Percentiles rank a stretch among this genome's conserved stretches.
Evolutionary conservation across 1,284 basidiomycete genomes (phyloP).

Genomic region (Tilletia walkeri): DNA sequence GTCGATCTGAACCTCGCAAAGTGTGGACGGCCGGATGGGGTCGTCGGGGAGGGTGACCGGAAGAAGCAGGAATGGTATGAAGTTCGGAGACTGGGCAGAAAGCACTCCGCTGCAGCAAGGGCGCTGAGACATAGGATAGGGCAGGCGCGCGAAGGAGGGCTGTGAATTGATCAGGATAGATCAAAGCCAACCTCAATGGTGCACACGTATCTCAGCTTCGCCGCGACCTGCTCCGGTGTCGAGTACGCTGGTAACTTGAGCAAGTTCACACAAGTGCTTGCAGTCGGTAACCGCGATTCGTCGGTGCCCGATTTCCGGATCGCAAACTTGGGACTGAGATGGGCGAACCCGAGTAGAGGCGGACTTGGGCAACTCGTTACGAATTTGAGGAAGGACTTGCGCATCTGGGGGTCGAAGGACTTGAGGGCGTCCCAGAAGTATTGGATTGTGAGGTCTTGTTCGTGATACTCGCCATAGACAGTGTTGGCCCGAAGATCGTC

Average conservation of each 20-base stretch:
- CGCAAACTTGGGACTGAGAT: slow-evolving; percentile 50
- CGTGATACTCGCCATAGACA: slow-evolving; percentile 48
- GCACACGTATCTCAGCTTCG: slow-evolving; percentile 52
- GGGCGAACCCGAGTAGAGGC: slow-evolving; percentile 50
- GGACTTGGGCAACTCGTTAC: slow-evolving; percentile 54
- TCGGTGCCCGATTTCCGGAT: slow-evolving; percentile 49
- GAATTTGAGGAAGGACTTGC: slow-evolving; percentile 48
- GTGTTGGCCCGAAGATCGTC: slow-evolving; percentile 48
- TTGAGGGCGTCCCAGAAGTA: slow-evolving; percentile 51
- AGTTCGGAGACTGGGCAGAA: too few relatives aligned
- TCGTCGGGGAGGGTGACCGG: too few relatives aligned
- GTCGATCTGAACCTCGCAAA: too few relatives aligned
- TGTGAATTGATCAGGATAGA: slow-evolving; percentile 26
- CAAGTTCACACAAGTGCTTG: slow-evolving; percentile 53
- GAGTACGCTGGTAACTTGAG: slow-evolving; percentile 52
- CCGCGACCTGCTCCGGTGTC: slow-evolving; percentile 35
- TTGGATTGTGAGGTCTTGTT: slow-evolving; percentile 47
- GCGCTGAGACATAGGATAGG: too few relatives aligned
- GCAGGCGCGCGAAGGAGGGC: too few relatives aligned
- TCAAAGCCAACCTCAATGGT: slow-evolving; percentile 52
- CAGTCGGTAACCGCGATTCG: slow-evolving; percentile 46
- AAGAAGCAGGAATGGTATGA: too few relatives aligned
- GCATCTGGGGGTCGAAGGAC: slow-evolving; percentile 37
- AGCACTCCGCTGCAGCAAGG: too few relatives aligned
- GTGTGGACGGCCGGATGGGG: too few relatives aligned